Evolutionary conservation across 495 filamentous ascomycete genomes (phyloP).

Genomic region (Hypoxylon intermedium): DNA sequence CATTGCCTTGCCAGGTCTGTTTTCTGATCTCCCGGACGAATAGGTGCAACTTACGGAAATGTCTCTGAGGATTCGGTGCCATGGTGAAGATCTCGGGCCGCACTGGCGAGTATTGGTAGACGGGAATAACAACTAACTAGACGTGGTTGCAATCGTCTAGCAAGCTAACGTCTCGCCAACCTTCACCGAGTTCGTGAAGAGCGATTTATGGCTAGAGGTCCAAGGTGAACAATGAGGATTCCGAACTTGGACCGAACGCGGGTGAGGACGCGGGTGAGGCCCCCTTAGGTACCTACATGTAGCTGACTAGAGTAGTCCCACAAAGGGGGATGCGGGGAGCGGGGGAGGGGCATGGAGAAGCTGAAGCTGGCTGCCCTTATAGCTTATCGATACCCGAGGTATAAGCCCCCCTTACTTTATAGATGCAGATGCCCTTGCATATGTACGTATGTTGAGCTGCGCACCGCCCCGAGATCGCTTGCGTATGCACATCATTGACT

Average conservation of each 20-base stretch:
- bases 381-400: constrained; percentile 8
- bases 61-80: constrained; percentile 40
- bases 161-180: constrained; percentile 7
- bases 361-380: neutral
- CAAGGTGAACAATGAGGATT: constrained; percentile 2
- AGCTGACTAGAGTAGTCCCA: too few relatives aligned
- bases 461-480: too few relatives aligned
- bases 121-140: constrained; percentile 1
- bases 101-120: constrained; percentile 8
- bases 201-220: neutral
- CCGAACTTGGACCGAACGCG: constrained; percentile 16
- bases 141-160: constrained; percentile 11
- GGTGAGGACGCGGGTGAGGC: neutral
- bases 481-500: too few relatives aligned
- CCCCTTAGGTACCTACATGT: neutral
- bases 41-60: constrained; percentile 48
- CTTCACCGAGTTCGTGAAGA: constrained; percentile 19
- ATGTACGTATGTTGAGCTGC: too few relatives aligned
- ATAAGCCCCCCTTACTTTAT: neutral
- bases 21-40: neutral
- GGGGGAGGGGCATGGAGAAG: neutral
- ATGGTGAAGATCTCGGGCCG: constrained; percentile 33
- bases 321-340: constrained; percentile 23
- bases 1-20: neutral
- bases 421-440: too few relatives aligned